Conservation (phyloP, 371 early-diverging fungal genomes). For the Smittium culicis region DNA sequence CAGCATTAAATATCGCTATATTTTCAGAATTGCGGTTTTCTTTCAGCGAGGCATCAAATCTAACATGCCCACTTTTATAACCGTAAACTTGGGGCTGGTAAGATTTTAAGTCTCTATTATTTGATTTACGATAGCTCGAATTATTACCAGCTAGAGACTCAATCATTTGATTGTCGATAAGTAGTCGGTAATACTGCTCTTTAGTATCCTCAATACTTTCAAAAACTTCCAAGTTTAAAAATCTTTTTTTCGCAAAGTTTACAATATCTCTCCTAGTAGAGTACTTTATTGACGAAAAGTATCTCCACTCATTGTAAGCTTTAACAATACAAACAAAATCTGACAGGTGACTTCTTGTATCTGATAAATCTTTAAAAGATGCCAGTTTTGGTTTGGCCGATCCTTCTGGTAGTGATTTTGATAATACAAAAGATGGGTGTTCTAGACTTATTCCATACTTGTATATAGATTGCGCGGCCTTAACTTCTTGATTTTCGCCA, state of each 20-base stretch:
- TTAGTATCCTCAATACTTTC: conserved; percentile 65
- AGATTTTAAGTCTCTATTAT: conserved; percentile 11
- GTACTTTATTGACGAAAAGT: conserved; percentile 27
- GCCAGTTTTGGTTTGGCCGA: conserved; percentile 9
- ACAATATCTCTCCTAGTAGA: conserved; percentile 31
- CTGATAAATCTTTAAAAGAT: not conserved
- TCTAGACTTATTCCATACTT: conserved; percentile 13
- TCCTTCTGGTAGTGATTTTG: conserved; percentile 24
- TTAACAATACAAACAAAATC: conserved; percentile 63
- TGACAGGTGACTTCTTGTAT: conserved; percentile 32
- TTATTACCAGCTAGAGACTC: conserved; percentile 15
- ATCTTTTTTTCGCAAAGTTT: conserved; percentile 41
- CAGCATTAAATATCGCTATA: conserved; percentile 45
- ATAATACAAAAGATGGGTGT: not conserved
- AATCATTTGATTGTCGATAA: conserved; percentile 62
- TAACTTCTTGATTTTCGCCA: conserved; percentile 40
- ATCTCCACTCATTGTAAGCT: conserved; percentile 57
- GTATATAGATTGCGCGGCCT: conserved; percentile 35
- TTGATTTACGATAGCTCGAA: conserved; percentile 16
- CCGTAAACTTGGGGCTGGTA: conserved; percentile 15
- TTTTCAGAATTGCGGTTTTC: conserved; percentile 22
- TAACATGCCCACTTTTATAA: conserved; percentile 18
- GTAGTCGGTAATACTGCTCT: conserved; percentile 54
- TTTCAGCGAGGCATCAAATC: conserved; percentile 36
- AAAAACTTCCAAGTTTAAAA: conserved; percentile 44